A percentile compares a stretch with the other conserved stretches of the same genome.
Evolutionary conservation across 2,329 filamentous ascomycete genomes (phyloP).

Genomic region (Leptosphaerulina australis): DNA sequence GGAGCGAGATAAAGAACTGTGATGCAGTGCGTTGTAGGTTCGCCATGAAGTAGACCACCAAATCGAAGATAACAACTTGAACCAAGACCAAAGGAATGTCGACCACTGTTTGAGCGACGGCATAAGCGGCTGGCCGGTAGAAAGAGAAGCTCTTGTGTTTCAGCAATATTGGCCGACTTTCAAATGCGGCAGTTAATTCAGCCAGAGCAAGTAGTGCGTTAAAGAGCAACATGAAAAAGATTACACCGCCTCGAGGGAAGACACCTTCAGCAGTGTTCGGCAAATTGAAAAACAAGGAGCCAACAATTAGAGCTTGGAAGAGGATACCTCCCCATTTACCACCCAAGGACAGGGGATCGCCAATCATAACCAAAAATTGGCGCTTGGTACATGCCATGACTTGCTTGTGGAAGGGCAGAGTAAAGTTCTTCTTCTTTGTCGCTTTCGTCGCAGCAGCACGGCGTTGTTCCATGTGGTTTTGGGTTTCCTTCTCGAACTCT

Average conservation of each 20-base stretch:
- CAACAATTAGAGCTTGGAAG: constrained; percentile 50
- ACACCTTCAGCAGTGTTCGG: constrained; percentile 60
- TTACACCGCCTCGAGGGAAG: constrained; percentile 65
- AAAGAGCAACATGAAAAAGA: constrained; percentile 68
- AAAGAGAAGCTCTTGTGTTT: constrained; percentile 76
- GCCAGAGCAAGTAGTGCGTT: constrained; percentile 66
- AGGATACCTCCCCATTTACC: constrained; percentile 54
- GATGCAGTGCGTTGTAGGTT: constrained; percentile 62
- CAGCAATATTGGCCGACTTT: constrained; percentile 67
- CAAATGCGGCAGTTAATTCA: constrained; percentile 66
- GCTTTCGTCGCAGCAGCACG: constrained; percentile 42
- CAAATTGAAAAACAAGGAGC: constrained; percentile 60
- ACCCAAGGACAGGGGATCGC: constrained; percentile 57
- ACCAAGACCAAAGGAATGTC: constrained; percentile 64
- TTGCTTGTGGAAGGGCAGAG: constrained; percentile 48
- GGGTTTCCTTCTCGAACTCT: constrained; percentile 47
- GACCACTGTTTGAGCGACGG: constrained; percentile 62
- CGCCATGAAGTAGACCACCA: constrained; percentile 68
- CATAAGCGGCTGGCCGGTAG: constrained; percentile 67
- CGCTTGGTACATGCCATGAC: constrained; percentile 49
- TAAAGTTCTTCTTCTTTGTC: constrained; percentile 52
- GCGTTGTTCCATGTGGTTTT: constrained; percentile 40
- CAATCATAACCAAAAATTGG: constrained; percentile 59
- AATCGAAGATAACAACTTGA: constrained; percentile 63
- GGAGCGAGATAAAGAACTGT: constrained; percentile 66